Conservation (phyloP, 179 eudicot species). For the Pouteria campechiana region DNA sequence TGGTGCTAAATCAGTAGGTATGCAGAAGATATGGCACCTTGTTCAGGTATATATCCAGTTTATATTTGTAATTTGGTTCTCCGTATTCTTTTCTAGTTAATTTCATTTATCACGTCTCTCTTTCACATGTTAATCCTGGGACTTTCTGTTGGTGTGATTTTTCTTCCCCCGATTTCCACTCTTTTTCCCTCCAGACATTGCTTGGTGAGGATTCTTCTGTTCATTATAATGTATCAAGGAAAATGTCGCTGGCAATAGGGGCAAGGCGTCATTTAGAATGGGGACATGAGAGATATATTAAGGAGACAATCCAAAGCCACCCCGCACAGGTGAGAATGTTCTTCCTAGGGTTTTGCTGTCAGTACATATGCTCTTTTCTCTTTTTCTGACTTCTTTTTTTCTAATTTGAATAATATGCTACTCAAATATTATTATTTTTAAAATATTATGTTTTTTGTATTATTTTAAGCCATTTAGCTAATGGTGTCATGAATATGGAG, state of each 20-base stretch:
- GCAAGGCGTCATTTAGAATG: constrained; percentile 89
- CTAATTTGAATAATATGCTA: no score
- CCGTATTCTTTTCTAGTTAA: not conserved
- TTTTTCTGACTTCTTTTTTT: no score
- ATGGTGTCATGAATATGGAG: no score
- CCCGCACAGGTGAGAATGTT: constrained; percentile 61
- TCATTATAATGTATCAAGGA: constrained; percentile 52
- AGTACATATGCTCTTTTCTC: no score
- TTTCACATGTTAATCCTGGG: constrained; percentile 1
- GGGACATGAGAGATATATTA: constrained; percentile 82
- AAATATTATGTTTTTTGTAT: no score
- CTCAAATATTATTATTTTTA: no score
- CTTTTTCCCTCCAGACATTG: constrained; percentile 66
- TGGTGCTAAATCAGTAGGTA: constrained; percentile 76
- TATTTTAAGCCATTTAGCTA: no score
- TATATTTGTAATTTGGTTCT: constrained; percentile 1
- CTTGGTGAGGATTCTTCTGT: constrained; percentile 60
- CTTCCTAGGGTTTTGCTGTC: no score
- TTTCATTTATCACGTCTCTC: constrained; percentile 1
- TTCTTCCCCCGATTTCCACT: no score
- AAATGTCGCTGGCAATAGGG: constrained; percentile 74
- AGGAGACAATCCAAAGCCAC: constrained; percentile 90
- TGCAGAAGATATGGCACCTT: constrained; percentile 95
- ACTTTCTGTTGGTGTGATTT: not conserved
- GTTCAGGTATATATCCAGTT: constrained; percentile 47